Conservation (phyloP, 129 eudicot species). For the Heracleum sosnowskyi region DNA sequence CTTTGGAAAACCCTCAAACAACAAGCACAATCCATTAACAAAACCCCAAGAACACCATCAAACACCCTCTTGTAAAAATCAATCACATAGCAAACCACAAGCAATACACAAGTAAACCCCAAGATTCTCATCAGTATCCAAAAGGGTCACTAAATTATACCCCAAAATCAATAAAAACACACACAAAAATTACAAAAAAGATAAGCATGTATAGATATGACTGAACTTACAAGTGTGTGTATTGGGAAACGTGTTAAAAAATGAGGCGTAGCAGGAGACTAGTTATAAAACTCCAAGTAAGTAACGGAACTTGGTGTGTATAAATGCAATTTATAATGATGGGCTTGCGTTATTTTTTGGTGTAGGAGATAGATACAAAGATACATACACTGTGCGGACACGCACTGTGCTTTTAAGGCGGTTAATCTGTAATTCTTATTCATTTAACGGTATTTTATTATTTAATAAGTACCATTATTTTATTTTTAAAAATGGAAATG, state of each 20-base stretch:
- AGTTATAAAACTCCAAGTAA: neutral
- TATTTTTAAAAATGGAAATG: too few relatives aligned
- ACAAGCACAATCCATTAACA: conserved; percentile 40
- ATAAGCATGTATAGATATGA: neutral
- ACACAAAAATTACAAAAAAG: neutral
- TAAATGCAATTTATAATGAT: conserved; percentile 1
- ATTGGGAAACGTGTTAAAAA: conserved; percentile 5
- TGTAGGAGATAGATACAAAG: neutral
- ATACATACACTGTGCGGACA: conserved; percentile 2
- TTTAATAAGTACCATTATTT: too few relatives aligned
- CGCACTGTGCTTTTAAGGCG: neutral
- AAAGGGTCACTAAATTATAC: neutral
- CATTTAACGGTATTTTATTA: too few relatives aligned
- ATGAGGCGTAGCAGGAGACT: neutral
- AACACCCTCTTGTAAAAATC: conserved; percentile 21
- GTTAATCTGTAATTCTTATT: neutral
- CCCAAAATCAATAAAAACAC: conserved; percentile 1
- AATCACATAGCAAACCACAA: conserved; percentile 19
- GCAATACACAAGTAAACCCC: conserved; percentile 16
- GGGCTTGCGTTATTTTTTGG: conserved; percentile 4
- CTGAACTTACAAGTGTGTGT: neutral
- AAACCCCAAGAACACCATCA: conserved; percentile 1
- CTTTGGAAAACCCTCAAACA: conserved; percentile 24
- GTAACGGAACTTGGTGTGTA: neutral
- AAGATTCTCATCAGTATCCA: conserved; percentile 13